Evolutionary conservation across 225 moss, liverwort and hornwort species (phyloP).

Genomic region (Bryum argenteum): DNA sequence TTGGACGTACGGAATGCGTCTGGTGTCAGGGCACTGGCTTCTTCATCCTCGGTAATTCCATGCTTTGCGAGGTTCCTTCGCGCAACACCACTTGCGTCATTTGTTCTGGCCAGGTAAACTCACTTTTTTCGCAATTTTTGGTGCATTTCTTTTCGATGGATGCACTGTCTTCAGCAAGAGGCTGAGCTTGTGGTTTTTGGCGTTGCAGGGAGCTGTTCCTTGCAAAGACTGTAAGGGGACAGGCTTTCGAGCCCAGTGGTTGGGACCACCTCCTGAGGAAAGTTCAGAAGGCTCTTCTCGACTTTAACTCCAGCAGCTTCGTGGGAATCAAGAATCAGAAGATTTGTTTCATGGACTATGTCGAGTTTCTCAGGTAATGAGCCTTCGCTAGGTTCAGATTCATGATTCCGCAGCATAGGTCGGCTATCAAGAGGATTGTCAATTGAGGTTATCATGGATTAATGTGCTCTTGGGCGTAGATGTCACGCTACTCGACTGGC

Average conservation of each 20-base stretch:
- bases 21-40: slow-evolving; percentile 99
- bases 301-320: slow-evolving; percentile 27
- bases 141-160: neutral
- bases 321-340: slow-evolving; percentile 1
- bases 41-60: slow-evolving; percentile 82
- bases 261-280: slow-evolving; percentile 52
- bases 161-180: neutral
- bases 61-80: slow-evolving; percentile 97
- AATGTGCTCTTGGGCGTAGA: slow-evolving; percentile 8
- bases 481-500: slow-evolving; percentile 24
- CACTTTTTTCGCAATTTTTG: neutral
- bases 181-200: slow-evolving; percentile 24
- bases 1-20: slow-evolving; percentile 73
- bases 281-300: slow-evolving; percentile 32
- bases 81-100: slow-evolving; percentile 88
- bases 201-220: slow-evolving; percentile 54
- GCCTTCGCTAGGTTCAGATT: slow-evolving; percentile 17
- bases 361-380: slow-evolving; percentile 13
- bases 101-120: slow-evolving; percentile 81
- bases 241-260: slow-evolving; percentile 67
- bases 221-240: slow-evolving; percentile 71
- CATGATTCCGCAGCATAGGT: slow-evolving; percentile 18
- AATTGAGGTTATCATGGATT: slow-evolving; percentile 21
- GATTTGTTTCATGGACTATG: slow-evolving; percentile 8
- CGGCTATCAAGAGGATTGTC: slow-evolving; percentile 17